Percentiles rank a stretch among this genome's conserved stretches.
Conservation (phyloP, 495 filamentous ascomycete species). For the Aspergillus asperescens region DNA sequence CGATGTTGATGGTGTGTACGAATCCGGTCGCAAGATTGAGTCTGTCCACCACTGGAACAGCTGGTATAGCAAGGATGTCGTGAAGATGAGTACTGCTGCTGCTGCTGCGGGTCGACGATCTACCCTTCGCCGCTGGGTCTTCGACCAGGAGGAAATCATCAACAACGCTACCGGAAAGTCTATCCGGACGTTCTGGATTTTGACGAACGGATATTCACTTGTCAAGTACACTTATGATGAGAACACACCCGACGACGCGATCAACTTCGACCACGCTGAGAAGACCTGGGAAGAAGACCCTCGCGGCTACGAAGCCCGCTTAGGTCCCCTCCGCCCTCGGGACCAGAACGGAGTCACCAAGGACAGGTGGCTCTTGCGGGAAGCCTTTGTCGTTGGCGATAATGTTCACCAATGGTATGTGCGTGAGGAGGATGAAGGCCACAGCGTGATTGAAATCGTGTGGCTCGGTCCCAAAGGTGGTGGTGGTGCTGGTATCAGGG, state of each 20-base stretch:
- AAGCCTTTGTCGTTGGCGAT: conserved; percentile 40
- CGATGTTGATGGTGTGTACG: conserved; percentile 58
- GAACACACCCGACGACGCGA: conserved; percentile 37
- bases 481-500: conserved; percentile 36
- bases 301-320: conserved; percentile 45
- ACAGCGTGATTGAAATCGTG: conserved; percentile 46
- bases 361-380: conserved; percentile 43
- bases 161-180: conserved; percentile 37
- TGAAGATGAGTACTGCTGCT: conserved; percentile 53
- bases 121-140: conserved; percentile 57
- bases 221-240: conserved; percentile 49
- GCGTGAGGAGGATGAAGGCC: conserved; percentile 42
- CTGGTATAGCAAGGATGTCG: conserved; percentile 48
- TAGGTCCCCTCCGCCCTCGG: conserved; percentile 47
- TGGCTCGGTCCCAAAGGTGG: conserved; percentile 46
- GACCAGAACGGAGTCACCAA: conserved; percentile 41
- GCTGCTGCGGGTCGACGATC: conserved; percentile 55
- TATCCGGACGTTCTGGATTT: conserved; percentile 46
- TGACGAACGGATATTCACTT: conserved; percentile 60
- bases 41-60: conserved; percentile 65
- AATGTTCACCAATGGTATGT: conserved; percentile 47
- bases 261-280: conserved; percentile 54
- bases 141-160: conserved; percentile 47
- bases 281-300: conserved; percentile 55
- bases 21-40: conserved; percentile 52